Percentiles rank a stretch among this genome's conserved stretches.
Conservation (phyloP, 345 rosid species). For the Hevea brasiliensis region DNA sequence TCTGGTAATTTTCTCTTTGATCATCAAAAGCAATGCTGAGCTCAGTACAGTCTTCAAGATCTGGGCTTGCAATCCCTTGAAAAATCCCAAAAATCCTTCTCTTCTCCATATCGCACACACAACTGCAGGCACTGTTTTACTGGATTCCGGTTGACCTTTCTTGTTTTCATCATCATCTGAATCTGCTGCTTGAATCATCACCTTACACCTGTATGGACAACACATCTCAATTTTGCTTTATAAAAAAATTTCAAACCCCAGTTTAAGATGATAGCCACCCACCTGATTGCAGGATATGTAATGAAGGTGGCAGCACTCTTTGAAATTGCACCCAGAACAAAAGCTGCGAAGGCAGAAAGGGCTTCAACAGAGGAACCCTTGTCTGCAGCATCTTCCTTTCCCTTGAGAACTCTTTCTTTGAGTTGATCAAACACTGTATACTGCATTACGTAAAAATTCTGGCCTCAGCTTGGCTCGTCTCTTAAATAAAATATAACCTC, state of each 20-base stretch:
- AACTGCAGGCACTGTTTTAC: constrained; percentile 53
- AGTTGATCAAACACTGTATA: constrained; percentile 93
- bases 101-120: constrained; percentile 53
- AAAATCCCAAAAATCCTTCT: constrained; percentile 77
- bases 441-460: constrained; percentile 40
- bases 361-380: constrained; percentile 41
- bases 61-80: constrained; percentile 80
- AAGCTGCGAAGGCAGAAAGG: constrained; percentile 78
- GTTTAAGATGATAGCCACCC: not conserved
- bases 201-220: constrained; percentile 64
- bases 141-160: constrained; percentile 35
- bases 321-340: constrained; percentile 73
- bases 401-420: constrained; percentile 50
- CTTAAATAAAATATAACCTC: not conserved
- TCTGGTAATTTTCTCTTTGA: constrained; percentile 84
- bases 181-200: constrained; percentile 89
- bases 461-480: constrained; percentile 18
- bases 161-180: constrained; percentile 39
- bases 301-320: constrained; percentile 75
- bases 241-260: not conserved
- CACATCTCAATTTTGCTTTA: not conserved
- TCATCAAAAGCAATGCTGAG: constrained; percentile 91
- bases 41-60: constrained; percentile 82
- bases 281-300: constrained; percentile 95
- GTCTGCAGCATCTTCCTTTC: constrained; percentile 33